These are phyloP conservation scores for Tylopilus balloui DNA, from an alignment of 768 basidiomycete genomes.

Conservation along the genomic window DNA sequence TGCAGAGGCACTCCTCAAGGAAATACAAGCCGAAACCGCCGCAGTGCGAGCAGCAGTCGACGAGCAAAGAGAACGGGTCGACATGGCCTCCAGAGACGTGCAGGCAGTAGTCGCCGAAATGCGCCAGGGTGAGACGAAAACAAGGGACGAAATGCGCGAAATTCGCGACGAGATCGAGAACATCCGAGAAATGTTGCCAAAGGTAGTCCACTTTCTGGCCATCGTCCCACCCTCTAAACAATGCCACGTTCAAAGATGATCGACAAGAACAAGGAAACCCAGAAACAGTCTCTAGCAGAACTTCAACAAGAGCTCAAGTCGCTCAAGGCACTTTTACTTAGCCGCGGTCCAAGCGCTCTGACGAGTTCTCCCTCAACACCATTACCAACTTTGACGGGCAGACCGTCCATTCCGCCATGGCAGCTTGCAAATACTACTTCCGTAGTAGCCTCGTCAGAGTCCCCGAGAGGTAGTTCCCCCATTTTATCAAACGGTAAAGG, in stretches of 20 bases:
- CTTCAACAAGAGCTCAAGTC: constrained; percentile 94
- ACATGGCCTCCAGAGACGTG: constrained; percentile 68
- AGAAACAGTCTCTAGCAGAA: constrained; percentile 77
- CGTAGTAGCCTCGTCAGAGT: constrained; percentile 16
- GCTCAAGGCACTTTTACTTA: constrained; percentile 82
- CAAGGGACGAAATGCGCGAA: constrained; percentile 85
- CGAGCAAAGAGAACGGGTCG: constrained; percentile 69
- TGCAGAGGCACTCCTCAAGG: constrained; percentile 73
- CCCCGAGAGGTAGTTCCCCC: constrained; percentile 5
- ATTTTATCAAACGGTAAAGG: constrained; percentile 46
- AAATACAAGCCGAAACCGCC: constrained; percentile 73
- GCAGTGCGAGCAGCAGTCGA: constrained; percentile 71
- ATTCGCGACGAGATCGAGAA: constrained; percentile 88
- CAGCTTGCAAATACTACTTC: constrained; percentile 56
- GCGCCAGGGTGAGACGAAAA: constrained; percentile 71
- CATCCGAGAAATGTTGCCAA: constrained; percentile 88
- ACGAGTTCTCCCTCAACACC: constrained; percentile 49
- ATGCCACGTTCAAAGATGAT: constrained; percentile 64
- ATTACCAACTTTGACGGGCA: constrained; percentile 46
- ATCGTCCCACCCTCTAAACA: not conserved
- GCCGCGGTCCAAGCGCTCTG: constrained; percentile 51
- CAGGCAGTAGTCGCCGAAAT: constrained; percentile 69
- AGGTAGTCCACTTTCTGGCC: constrained; percentile 45
- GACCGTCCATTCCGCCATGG: constrained; percentile 87
- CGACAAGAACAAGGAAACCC: constrained; percentile 84